phyloP scores from a whole-genome alignment of 257 asterid genomes.

The Thymus quinquecostatus region DNA sequence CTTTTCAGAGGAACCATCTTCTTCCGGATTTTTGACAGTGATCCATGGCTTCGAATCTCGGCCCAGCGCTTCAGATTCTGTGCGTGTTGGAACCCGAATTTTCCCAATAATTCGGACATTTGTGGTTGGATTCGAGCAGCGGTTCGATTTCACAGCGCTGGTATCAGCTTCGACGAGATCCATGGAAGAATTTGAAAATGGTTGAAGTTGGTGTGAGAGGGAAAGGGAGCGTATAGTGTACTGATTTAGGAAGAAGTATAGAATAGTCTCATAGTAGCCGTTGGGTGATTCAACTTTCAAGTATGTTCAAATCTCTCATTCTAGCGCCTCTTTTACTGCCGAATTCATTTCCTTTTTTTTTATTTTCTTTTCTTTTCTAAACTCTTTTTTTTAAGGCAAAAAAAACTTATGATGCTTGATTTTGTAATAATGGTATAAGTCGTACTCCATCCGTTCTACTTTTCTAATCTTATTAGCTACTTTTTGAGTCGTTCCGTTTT shows the following conservation, averaged over 20 bases:
- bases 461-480: too few species aligned
- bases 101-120: constrained; percentile 64
- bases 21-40: constrained; percentile 42
- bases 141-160: constrained; percentile 26
- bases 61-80: constrained; percentile 42
- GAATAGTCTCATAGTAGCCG: background rate
- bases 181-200: constrained; percentile 30
- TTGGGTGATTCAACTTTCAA: background rate
- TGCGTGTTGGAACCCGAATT: constrained; percentile 48
- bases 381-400: too few species aligned
- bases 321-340: background rate
- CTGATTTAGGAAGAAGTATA: background rate
- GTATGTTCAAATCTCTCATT: background rate
- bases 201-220: background rate
- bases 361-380: background rate
- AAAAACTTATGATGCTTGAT: too few species aligned
- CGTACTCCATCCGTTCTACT: too few species aligned
- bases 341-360: background rate
- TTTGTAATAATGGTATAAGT: too few species aligned
- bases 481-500: too few species aligned
- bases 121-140: constrained; percentile 33
- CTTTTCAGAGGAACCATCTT: constrained; percentile 37
- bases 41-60: constrained; percentile 55
- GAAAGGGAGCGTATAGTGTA: constrained; percentile 18
- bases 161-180: constrained; percentile 39